Evolutionary conservation across 129 eudicot genomes (phyloP).

Genomic region (Flaveria brownii): DNA sequence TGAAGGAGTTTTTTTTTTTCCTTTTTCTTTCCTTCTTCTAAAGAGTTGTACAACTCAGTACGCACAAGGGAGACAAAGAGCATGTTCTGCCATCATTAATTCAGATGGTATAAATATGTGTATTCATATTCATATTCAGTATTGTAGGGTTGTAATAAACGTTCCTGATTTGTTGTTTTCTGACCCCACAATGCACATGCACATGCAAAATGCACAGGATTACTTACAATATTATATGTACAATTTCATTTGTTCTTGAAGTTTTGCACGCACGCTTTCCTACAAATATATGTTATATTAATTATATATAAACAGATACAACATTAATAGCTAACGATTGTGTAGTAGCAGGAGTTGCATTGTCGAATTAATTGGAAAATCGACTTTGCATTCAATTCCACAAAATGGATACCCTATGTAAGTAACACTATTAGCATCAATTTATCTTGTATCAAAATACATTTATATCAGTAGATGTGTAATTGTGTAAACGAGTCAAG

Average conservation of each 20-base stretch:
- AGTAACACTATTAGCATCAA: not conserved
- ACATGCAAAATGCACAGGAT: conserved; percentile 17
- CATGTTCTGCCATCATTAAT: conserved; percentile 29
- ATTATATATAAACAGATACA: not conserved
- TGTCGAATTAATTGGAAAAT: conserved; percentile 34
- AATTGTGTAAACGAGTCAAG: too few relatives aligned
- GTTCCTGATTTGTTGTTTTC: conserved; percentile 36
- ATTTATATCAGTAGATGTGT: too few relatives aligned
- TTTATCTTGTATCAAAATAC: too few relatives aligned
- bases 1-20: too few relatives aligned
- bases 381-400: conserved; percentile 29
- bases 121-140: not conserved
- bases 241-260: conserved; percentile 32
- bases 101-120: not conserved
- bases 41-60: too few relatives aligned
- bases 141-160: conserved; percentile 26
- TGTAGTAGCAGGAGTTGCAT: conserved; percentile 29
- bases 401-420: conserved; percentile 27
- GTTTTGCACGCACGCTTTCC: conserved; percentile 45
- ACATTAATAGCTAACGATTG: not conserved
- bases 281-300: conserved; percentile 15
- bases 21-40: too few relatives aligned
- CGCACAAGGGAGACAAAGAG: conserved; percentile 30
- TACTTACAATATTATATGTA: not conserved
- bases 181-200: conserved; percentile 31